Conservation (phyloP, 257 asterid genomes). For the Agastache rugosa region DNA sequence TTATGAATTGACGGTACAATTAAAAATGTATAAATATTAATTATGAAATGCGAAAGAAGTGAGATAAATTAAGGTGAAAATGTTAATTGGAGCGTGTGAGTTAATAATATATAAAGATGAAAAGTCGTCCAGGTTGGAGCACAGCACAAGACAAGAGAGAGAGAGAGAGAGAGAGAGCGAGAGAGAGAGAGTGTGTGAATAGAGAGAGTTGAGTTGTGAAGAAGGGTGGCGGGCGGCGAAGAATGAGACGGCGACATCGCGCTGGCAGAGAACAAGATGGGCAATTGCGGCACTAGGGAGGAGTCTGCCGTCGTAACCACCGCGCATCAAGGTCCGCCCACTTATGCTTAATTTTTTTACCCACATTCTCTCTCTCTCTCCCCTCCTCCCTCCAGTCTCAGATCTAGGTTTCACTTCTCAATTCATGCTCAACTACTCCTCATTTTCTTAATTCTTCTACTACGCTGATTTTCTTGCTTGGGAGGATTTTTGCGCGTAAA, state of each 20-base stretch:
- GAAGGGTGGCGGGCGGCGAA: conserved; percentile 46
- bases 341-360: neutral
- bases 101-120: conserved; percentile 21
- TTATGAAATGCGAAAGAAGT: no score
- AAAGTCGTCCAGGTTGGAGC: conserved; percentile 44
- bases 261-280: conserved; percentile 56
- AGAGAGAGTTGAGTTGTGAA: conserved; percentile 39
- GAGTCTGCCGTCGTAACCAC: conserved; percentile 91
- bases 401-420: conserved; percentile 49
- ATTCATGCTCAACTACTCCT: conserved; percentile 28
- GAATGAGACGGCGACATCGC: conserved; percentile 54
- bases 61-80: no score
- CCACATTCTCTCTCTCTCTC: conserved; percentile 31
- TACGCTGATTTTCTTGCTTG: neutral
- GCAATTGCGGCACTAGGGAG: conserved; percentile 98
- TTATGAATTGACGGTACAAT: no score
- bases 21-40: no score
- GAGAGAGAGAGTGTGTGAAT: conserved; percentile 37
- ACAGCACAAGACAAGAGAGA: neutral
- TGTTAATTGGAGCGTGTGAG: neutral
- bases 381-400: conserved; percentile 17
- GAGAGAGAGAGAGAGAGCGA: conserved; percentile 12
- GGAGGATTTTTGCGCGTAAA: neutral
- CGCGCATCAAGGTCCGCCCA: conserved; percentile 68
- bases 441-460: conserved; percentile 1